phyloP scores from a whole-genome alignment of 176 grass and related monocot species.

The Musa beccarii region DNA sequence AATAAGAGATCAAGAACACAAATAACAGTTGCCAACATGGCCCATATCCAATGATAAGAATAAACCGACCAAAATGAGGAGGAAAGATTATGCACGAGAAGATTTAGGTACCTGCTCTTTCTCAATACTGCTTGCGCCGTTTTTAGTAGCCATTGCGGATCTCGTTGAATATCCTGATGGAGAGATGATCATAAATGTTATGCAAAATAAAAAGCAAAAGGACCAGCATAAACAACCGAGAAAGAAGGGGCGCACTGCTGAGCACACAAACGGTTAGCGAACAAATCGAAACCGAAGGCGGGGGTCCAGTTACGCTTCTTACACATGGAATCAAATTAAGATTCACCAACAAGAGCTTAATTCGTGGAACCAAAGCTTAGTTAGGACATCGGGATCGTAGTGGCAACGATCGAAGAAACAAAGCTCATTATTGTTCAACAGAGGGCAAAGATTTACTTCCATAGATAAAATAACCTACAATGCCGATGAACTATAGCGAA shows the following conservation, averaged over 20 bases:
- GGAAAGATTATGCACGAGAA: not conserved
- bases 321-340: not conserved
- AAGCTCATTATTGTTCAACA: not conserved
- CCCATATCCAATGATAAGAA: too few relatives aligned
- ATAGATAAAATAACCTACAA: too few relatives aligned
- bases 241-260: too few relatives aligned
- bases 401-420: too few relatives aligned
- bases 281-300: not conserved
- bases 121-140: constrained; percentile 31
- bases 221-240: not conserved
- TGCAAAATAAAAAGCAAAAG: not conserved
- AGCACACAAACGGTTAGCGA: not conserved
- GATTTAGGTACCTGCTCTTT: constrained; percentile 44
- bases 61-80: not conserved
- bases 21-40: too few relatives aligned
- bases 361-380: not conserved
- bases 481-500: not conserved
- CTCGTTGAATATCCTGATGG: not conserved
- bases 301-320: not conserved
- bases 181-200: not conserved
- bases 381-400: too few relatives aligned
- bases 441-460: not conserved
- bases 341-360: not conserved
- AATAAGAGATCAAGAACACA: too few relatives aligned
- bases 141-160: constrained; percentile 37